Evolutionary conservation across 1,284 basidiomycete genomes (phyloP).

Genomic region (Cerioporus squamosus): DNA sequence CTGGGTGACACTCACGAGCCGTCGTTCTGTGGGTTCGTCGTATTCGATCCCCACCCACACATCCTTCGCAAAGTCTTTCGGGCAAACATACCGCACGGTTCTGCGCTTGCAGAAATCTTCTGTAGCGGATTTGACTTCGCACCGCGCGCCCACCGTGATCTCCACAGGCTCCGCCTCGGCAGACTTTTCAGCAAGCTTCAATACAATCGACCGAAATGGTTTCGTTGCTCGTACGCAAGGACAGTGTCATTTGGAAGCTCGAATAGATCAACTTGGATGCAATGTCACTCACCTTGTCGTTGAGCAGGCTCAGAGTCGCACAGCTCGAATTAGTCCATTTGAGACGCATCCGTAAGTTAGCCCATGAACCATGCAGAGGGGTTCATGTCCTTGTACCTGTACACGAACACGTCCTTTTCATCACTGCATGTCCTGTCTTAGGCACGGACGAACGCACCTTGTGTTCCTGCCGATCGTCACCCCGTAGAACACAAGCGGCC

Average conservation of each 20-base stretch:
- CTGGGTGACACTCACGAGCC: slow-evolving; percentile 77
- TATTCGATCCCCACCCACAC: slow-evolving; percentile 95
- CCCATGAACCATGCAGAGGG: slow-evolving; percentile 76
- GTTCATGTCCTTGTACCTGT: slow-evolving; percentile 80
- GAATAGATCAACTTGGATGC: neutral
- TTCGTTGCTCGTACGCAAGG: slow-evolving; percentile 85
- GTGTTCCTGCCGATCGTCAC: slow-evolving; percentile 70
- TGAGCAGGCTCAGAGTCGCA: slow-evolving; percentile 83
- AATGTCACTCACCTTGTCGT: slow-evolving; percentile 60
- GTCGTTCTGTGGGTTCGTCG: slow-evolving; percentile 94
- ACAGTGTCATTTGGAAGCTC: slow-evolving; percentile 73
- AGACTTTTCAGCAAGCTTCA: slow-evolving; percentile 40
- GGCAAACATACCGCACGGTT: slow-evolving; percentile 84
- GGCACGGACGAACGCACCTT: slow-evolving; percentile 61
- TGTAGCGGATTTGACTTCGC: slow-evolving; percentile 77
- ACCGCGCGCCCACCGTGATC: slow-evolving; percentile 74
- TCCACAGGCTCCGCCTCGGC: slow-evolving; percentile 39
- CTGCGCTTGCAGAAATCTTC: slow-evolving; percentile 78
- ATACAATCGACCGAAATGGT: slow-evolving; percentile 90
- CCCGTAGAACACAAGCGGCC: slow-evolving; percentile 76
- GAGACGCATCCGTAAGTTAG: slow-evolving; percentile 82
- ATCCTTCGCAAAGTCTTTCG: slow-evolving; percentile 78
- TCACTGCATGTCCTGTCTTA: too few species aligned
- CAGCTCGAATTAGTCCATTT: slow-evolving; percentile 94
- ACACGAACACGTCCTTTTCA: too few species aligned